Conservation (phyloP, 805 yeast species). For the Metschnikowia vanudenii region DNA sequence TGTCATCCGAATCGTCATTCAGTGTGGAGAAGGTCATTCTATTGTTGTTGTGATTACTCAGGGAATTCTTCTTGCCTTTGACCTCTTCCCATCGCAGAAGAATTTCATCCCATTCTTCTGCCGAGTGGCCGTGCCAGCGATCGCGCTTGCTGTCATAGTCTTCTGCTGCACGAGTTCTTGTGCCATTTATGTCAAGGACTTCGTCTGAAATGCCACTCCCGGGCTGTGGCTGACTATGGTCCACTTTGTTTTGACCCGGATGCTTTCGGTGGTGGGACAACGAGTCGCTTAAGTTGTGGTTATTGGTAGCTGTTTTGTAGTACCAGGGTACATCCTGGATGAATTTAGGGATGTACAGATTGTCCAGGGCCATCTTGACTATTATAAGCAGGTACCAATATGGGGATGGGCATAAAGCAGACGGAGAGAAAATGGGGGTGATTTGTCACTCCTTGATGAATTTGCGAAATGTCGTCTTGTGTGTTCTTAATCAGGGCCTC, state of each 20-base stretch:
- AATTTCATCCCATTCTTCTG: constrained; percentile 56
- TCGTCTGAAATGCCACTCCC: constrained; percentile 60
- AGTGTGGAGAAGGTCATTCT: too few relatives aligned
- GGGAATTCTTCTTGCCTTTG: constrained; percentile 1
- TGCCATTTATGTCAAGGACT: constrained; percentile 11
- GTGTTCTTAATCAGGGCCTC: too few relatives aligned
- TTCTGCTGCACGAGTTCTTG: constrained; percentile 25
- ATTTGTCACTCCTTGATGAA: too few relatives aligned
- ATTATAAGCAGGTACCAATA: too few relatives aligned
- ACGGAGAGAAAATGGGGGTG: too few relatives aligned
- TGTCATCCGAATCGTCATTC: constrained; percentile 28
- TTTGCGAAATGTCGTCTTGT: too few relatives aligned
- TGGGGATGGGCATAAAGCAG: too few relatives aligned
- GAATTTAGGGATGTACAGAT: constrained; percentile 40
- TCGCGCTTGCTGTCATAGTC: constrained; percentile 74
- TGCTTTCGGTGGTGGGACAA: constrained; percentile 57
- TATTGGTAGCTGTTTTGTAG: constrained; percentile 15
- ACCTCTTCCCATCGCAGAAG: constrained; percentile 45
- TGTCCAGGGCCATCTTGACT: not conserved
- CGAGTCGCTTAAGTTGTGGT: constrained; percentile 35
- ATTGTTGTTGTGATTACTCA: too few relatives aligned
- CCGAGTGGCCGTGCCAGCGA: constrained; percentile 78
- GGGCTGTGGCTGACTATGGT: constrained; percentile 50
- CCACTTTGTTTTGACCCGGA: constrained; percentile 34
- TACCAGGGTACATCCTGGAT: constrained; percentile 43